Conservation (phyloP, 306 rosid genomes). For the Corylus avellana region DNA sequence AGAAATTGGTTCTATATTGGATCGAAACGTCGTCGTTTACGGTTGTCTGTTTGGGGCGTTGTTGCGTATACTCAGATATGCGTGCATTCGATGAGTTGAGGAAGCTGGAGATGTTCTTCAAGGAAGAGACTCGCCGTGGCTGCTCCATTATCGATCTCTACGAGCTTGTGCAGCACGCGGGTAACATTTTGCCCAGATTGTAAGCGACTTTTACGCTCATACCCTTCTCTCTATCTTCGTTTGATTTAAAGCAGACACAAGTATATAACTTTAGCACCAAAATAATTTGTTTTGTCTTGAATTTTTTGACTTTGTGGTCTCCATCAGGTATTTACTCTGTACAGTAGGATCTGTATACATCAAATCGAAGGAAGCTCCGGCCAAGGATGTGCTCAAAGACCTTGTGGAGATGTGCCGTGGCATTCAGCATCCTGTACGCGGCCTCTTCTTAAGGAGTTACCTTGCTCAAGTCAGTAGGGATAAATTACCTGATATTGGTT, state of each 20-base stretch:
- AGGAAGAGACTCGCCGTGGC: slow-evolving; percentile 98
- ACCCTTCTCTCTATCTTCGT: not conserved
- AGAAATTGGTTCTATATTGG: slow-evolving; percentile 10
- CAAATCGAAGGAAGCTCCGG: slow-evolving; percentile 68
- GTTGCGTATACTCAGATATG: slow-evolving; percentile 60
- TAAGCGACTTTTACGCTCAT: slow-evolving; percentile 37
- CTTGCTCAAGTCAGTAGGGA: slow-evolving; percentile 71
- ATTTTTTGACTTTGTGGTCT: not conserved
- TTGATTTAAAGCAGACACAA: not conserved
- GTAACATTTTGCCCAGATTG: slow-evolving; percentile 95
- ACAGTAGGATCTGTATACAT: slow-evolving; percentile 66
- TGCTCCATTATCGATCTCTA: slow-evolving; percentile 95
- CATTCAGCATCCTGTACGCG: slow-evolving; percentile 62
- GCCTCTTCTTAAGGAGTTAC: slow-evolving; percentile 62
- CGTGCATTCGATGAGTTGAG: slow-evolving; percentile 96
- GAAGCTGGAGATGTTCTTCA: slow-evolving; percentile 91
- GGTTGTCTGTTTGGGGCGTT: slow-evolving; percentile 23
- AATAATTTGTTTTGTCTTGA: slow-evolving; percentile 1
- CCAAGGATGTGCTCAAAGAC: slow-evolving; percentile 61
- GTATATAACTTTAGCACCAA: not conserved
- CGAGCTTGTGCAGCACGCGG: slow-evolving; percentile 97
- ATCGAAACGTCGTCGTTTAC: slow-evolving; percentile 1
- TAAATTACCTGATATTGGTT: slow-evolving; percentile 61
- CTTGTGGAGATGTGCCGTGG: slow-evolving; percentile 70
- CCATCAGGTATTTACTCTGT: slow-evolving; percentile 52